Percentiles rank a stretch among this genome's conserved stretches.
phyloP scores from a whole-genome alignment of 441 rosid genomes.

The Erysimum cheiri region DNA sequence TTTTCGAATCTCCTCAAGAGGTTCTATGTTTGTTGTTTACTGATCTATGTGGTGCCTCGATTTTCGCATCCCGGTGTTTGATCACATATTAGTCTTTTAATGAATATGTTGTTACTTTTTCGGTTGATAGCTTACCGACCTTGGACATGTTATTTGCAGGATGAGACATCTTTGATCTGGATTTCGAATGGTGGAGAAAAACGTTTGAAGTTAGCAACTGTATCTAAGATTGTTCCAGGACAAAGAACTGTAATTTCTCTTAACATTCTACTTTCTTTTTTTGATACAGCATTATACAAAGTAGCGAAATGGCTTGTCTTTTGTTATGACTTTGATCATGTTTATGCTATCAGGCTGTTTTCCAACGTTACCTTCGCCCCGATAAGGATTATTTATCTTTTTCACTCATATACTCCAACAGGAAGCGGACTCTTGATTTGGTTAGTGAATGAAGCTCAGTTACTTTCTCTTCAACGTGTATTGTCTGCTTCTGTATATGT shows the following conservation, averaged over 20 bases:
- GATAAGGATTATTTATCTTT: conserved; percentile 91
- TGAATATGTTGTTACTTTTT: not conserved
- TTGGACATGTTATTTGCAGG: conserved; percentile 58
- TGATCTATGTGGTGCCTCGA: too few species aligned
- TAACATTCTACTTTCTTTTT: conserved; percentile 9
- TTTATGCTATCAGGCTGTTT: conserved; percentile 70
- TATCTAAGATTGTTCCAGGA: conserved; percentile 88
- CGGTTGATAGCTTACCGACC: conserved; percentile 15
- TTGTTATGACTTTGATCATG: conserved; percentile 27
- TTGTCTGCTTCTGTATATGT: conserved; percentile 9
- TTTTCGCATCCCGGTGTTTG: conserved; percentile 9
- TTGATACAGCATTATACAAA: not conserved
- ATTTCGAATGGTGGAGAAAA: conserved; percentile 82
- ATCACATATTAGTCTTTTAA: conserved; percentile 16
- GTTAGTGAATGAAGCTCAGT: conserved; percentile 55
- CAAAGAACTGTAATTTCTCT: conserved; percentile 89
- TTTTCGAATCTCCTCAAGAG: not conserved
- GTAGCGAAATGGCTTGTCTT: conserved; percentile 8
- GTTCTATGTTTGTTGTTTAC: too few species aligned
- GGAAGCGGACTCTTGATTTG: conserved; percentile 94
- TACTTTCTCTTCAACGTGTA: conserved; percentile 9
- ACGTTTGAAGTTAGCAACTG: conserved; percentile 81
- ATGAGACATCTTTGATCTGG: conserved; percentile 94
- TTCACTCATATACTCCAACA: conserved; percentile 85
- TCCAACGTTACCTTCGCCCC: conserved; percentile 82